A percentile compares a stretch with the other conserved stretches of the same genome.
phyloP scores from a whole-genome alignment of 1,139 yeast species.

The Geotrichum reessii region DNA sequence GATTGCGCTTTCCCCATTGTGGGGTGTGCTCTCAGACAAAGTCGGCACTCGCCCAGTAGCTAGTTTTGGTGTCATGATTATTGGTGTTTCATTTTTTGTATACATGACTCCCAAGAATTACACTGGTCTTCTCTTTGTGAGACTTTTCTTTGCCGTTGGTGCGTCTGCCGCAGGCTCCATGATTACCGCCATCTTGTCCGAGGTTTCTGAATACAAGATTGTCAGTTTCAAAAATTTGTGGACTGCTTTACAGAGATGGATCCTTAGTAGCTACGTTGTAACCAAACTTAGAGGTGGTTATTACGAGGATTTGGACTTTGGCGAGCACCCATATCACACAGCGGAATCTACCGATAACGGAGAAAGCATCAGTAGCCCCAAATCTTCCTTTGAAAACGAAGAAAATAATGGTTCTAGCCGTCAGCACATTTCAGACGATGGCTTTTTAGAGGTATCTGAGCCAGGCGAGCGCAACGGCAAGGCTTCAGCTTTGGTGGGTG shows the following conservation, averaged over 20 bases:
- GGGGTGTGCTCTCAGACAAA: constrained; percentile 61
- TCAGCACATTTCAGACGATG: constrained; percentile 4
- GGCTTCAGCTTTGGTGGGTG: constrained; percentile 56
- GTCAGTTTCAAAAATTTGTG: constrained; percentile 15
- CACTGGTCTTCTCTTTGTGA: constrained; percentile 48
- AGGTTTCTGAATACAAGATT: constrained; percentile 42
- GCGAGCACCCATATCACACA: neutral
- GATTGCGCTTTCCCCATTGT: constrained; percentile 52
- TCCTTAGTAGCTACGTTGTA: neutral
- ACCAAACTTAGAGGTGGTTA: neutral
- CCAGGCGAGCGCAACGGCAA: constrained; percentile 43
- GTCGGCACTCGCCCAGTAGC: constrained; percentile 55
- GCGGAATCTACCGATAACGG: constrained; percentile 3
- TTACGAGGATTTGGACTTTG: neutral
- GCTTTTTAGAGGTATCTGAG: constrained; percentile 14
- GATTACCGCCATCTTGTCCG: constrained; percentile 50
- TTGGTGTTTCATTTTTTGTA: constrained; percentile 46
- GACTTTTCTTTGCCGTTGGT: constrained; percentile 58
- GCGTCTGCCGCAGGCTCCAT: constrained; percentile 45
- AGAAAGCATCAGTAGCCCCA: neutral
- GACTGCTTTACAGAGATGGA: constrained; percentile 6
- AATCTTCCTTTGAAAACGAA: constrained; percentile 3
- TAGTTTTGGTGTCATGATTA: constrained; percentile 43
- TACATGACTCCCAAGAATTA: constrained; percentile 42
- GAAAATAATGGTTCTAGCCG: constrained; percentile 11